phyloP scores from a whole-genome alignment of 2,329 filamentous ascomycete genomes.

The Penicillium rolfsii region DNA sequence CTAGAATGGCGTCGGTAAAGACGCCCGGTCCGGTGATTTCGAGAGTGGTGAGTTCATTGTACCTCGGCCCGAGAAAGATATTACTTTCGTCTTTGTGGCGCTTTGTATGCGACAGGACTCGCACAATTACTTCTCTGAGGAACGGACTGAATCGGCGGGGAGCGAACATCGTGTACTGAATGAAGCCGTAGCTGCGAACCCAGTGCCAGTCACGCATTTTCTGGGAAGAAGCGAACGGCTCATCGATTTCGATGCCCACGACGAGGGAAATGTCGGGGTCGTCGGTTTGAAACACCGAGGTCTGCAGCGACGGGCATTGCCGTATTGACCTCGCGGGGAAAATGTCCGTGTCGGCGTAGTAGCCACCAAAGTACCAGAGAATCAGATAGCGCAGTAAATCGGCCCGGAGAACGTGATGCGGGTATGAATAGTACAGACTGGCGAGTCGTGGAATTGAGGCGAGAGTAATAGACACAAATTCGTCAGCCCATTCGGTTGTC shows the following conservation, averaged over 20 bases:
- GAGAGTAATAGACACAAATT: constrained; percentile 32
- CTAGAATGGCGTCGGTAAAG: constrained; percentile 40
- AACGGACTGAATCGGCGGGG: constrained; percentile 41
- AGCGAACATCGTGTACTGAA: constrained; percentile 43
- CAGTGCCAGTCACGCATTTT: constrained; percentile 41
- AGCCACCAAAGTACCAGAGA: constrained; percentile 43
- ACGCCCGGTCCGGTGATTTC: constrained; percentile 41
- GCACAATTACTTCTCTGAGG: constrained; percentile 36
- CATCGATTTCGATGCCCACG: constrained; percentile 41
- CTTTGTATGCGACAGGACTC: constrained; percentile 38
- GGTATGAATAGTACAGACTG: constrained; percentile 36
- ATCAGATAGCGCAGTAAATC: constrained; percentile 48
- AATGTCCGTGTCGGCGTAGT: constrained; percentile 41
- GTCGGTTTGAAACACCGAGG: constrained; percentile 21
- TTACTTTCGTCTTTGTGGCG: constrained; percentile 26
- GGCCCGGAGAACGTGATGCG: constrained; percentile 56
- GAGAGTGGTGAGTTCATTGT: constrained; percentile 35
- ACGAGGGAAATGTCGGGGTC: constrained; percentile 36
- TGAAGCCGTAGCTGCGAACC: constrained; percentile 39
- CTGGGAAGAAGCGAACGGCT: constrained; percentile 37
- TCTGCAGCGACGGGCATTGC: constrained; percentile 31
- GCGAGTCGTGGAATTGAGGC: constrained; percentile 34
- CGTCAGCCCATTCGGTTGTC: constrained; percentile 31
- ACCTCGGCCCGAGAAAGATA: constrained; percentile 20
- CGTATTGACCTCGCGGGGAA: constrained; percentile 35